phyloP scores from a whole-genome alignment of 495 filamentous ascomycete genomes.

The Amniculicola lignicola region DNA sequence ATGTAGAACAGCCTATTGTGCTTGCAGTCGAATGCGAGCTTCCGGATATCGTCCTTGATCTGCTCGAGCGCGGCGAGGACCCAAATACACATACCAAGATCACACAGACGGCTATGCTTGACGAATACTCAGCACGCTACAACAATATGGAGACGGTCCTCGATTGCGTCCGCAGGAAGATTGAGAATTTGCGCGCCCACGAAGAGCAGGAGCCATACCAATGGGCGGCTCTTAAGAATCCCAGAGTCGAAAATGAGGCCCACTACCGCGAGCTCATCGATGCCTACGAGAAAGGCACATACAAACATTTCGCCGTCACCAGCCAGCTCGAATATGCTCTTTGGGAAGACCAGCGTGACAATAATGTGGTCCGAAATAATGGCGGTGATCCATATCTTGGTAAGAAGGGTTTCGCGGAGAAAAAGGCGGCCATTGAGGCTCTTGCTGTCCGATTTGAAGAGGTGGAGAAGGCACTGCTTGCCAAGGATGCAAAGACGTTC shows the following conservation, averaged over 20 bases:
- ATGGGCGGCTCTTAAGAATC: slow-evolving; percentile 30
- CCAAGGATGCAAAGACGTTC: slow-evolving; percentile 62
- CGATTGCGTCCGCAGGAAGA: slow-evolving; percentile 53
- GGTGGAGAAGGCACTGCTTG: slow-evolving; percentile 52
- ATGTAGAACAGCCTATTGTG: slow-evolving; percentile 57
- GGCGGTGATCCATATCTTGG: too few species aligned
- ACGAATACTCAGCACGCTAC: slow-evolving; percentile 16
- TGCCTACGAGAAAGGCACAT: slow-evolving; percentile 52
- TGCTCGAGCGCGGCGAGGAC: slow-evolving; percentile 59
- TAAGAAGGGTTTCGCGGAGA: slow-evolving; percentile 48
- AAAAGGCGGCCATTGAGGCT: slow-evolving; percentile 49
- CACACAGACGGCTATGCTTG: slow-evolving; percentile 39
- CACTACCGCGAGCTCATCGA: slow-evolving; percentile 47
- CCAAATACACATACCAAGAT: slow-evolving; percentile 48
- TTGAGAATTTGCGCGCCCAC: slow-evolving; percentile 49
- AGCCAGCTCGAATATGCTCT: slow-evolving; percentile 37
- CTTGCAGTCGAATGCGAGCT: slow-evolving; percentile 52
- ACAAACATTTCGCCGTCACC: slow-evolving; percentile 50
- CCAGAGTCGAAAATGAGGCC: slow-evolving; percentile 37
- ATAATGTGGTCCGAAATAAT: too few species aligned
- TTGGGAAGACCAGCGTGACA: slow-evolving; percentile 15
- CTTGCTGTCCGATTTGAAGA: slow-evolving; percentile 51
- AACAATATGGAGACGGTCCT: slow-evolving; percentile 48
- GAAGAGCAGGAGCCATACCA: slow-evolving; percentile 33
- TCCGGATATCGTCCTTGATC: slow-evolving; percentile 51